Base-by-base conservation (phyloP, 305 asterid species). In the Plantago lanceolata region DNA sequence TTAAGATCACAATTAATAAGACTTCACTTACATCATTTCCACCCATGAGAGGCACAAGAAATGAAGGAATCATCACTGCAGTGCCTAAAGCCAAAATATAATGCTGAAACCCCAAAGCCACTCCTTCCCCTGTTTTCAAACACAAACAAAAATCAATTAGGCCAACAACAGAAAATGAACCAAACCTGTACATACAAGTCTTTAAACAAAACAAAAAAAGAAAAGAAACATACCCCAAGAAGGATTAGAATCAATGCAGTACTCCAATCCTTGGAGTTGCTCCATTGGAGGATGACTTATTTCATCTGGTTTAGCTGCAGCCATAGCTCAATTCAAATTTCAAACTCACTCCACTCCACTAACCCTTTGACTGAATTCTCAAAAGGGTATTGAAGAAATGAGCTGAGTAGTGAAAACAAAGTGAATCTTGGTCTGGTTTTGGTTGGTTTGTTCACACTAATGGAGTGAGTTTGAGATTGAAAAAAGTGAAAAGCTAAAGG, bases 161-260 rank as follows among this genome's bases (percentile, higher is more conserved):
- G 15, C 26, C 18, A 62, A 2, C n/a, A 20, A 50, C 15, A 35
- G 58, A 35, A 16, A 1, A 0, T 2, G 13, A 19, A 3, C 6
- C 0, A 29, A 62, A 4, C 15, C 2, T 13, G 19, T 21, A 49
- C 13, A 37, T 7, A 0, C 44, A 7, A 43, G 44, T 16, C n/a
- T n/a, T n/a, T n/a, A n/a, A n/a, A n/a, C n/a, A n/a, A n/a, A n/a
- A n/a, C n/a, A n/a, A n/a, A n/a, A n/a, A n/a, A n/a, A n/a, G 19
- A 56, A 59, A 28, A 16, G 26, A 19, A n/a, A 35, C 0, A n/a
- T 78, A 93, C 97, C 94, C 97, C 97, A 93, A 45, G 97, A 84
- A 72, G 99, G 99, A 79, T 93, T 93, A 55, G 99, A 93, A 75
- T 93, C 96, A 66, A 93, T 93, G 80, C 99, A 93, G 53, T 93